These are phyloP conservation scores for Hygrocybe punicea DNA, from an alignment of 768 basidiomycete species.

Conservation along the genomic window DNA sequence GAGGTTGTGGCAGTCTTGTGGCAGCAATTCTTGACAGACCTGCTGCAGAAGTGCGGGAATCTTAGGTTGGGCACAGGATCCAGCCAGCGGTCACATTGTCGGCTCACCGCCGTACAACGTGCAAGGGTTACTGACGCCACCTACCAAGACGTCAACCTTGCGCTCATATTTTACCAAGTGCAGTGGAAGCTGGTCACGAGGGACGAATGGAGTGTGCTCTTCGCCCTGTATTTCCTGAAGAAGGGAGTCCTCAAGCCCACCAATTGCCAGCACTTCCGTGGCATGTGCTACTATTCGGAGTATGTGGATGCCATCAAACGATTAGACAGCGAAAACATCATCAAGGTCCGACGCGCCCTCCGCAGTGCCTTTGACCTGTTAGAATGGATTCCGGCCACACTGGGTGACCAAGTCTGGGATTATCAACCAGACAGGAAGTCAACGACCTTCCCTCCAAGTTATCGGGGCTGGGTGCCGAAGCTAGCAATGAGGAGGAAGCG, in stretches of 20 bases:
- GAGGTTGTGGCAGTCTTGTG: neutral
- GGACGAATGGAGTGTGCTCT: neutral
- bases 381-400: too few relatives aligned
- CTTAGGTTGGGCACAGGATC: neutral
- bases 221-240: neutral
- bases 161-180: neutral
- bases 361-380: too few relatives aligned
- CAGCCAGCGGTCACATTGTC: neutral
- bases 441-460: too few relatives aligned
- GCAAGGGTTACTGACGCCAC: neutral
- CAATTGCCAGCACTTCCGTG: neutral
- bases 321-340: too few relatives aligned
- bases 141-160: neutral
- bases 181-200: neutral
- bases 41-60: neutral
- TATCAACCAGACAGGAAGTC: neutral
- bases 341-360: too few relatives aligned
- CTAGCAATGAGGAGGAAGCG: too few relatives aligned
- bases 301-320: too few relatives aligned
- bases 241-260: neutral
- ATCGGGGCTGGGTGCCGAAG: too few relatives aligned
- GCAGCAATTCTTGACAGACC: neutral
- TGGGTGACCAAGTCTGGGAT: too few relatives aligned
- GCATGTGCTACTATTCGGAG: too few relatives aligned
- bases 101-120: neutral